Evolutionary conservation across 768 basidiomycete species (phyloP).

Genomic region (Sporobolomyces roseus): DNA sequence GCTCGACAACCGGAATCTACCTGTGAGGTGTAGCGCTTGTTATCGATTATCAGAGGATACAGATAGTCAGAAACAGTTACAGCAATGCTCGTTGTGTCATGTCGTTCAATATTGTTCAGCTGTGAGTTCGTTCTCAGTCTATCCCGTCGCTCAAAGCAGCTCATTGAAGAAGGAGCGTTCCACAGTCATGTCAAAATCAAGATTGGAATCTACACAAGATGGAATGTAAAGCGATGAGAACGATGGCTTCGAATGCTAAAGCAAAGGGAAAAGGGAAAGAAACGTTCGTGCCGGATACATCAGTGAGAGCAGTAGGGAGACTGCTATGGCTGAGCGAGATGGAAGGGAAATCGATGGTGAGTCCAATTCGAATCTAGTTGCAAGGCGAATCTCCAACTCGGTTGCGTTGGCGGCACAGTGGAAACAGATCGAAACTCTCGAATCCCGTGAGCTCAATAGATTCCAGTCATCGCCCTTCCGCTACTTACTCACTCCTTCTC

Average conservation of each 20-base stretch:
- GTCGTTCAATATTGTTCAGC: constrained; percentile 69
- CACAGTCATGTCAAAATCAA: constrained; percentile 22
- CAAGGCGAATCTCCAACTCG: background rate
- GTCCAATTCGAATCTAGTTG: background rate
- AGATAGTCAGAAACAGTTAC: constrained; percentile 51
- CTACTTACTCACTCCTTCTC: background rate
- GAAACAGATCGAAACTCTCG: constrained; percentile 63
- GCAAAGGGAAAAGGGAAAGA: constrained; percentile 53
- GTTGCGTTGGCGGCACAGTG: constrained; percentile 49
- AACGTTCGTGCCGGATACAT: constrained; percentile 61
- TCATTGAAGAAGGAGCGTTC: too few species aligned
- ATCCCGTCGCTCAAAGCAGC: too few species aligned
- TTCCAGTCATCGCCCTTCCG: background rate
- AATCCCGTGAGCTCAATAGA: constrained; percentile 64
- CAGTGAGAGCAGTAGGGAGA: constrained; percentile 71
- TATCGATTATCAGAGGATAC: constrained; percentile 40
- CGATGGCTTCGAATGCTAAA: constrained; percentile 53
- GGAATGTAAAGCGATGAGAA: constrained; percentile 69
- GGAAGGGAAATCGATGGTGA: constrained; percentile 52
- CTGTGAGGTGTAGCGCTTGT: constrained; percentile 24
- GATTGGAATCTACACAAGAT: constrained; percentile 60
- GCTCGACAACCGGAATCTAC: constrained; percentile 29
- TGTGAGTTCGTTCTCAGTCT: constrained; percentile 52
- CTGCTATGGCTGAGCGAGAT: constrained; percentile 58
- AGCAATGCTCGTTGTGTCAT: constrained; percentile 71